Base-by-base conservation (phyloP, 2,329 filamentous ascomycete species). In the Neonectria punicea region DNA sequence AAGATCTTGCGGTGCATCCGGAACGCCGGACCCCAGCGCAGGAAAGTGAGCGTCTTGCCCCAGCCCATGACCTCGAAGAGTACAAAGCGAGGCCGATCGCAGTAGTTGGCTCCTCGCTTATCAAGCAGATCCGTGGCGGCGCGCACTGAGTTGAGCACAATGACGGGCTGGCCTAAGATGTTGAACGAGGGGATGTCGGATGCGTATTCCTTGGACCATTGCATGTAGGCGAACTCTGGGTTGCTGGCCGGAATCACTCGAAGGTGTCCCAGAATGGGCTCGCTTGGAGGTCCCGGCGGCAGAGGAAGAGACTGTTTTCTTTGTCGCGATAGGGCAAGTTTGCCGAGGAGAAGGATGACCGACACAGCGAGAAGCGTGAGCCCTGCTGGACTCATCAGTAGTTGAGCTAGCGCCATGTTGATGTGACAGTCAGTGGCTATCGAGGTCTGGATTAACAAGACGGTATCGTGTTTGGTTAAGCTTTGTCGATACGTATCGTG, bases 201-300 rank as follows among this genome's bases (percentile, higher is more conserved):
- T 1, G 88, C 77, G 92, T 92, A 78, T 91, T 77, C 63, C 13
- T 72, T 63, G 1, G 73, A 74, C 74, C 74, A 76, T 43, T 63
- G 60, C 63, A 75, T 74, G 58, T 77, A 79, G 5, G 70, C 69
- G 50, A 74, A 73, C 34, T 77, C 76, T 4, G 77, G 75, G 49
- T 74, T 75, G 55, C 76, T 68, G 3, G 71, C 69, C 0, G 78
- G 84, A 11, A 83, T 77, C 58, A 86, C 77, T 4, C 81, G 79
- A 6, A 78, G 68, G 55, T 83, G 83, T 4, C 84, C 84, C 6
- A 83, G 73, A 14, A 86, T 71, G 1, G 80, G 79, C 34, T 80
- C 78, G 1, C 71, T 74, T 1, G 77, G 74, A 6, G 78, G 78
- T 0, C 77, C 77, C 1, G 78, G 78, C 6, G 78, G 78, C 8